phyloP scores from a whole-genome alignment of 305 asterid genomes.

The Solanum hybrid region DNA sequence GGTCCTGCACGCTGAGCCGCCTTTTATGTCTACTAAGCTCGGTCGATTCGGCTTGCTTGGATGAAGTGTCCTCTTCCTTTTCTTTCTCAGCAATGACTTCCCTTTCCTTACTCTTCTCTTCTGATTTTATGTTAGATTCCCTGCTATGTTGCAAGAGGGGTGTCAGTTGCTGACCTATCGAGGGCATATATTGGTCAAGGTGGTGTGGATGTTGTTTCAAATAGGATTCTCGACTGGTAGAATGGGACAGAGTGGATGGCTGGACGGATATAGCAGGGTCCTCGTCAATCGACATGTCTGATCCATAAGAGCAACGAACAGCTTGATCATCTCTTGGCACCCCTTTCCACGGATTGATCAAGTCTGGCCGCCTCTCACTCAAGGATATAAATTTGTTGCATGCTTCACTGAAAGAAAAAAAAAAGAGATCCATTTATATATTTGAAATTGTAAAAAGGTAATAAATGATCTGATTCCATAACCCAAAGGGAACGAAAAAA shows the following conservation, averaged over 20 bases:
- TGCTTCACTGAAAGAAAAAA: conserved; percentile 43
- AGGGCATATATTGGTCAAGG: conserved; percentile 5
- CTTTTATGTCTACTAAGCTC: conserved; percentile 22
- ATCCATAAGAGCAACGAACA: conserved; percentile 61
- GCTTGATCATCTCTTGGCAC: conserved; percentile 32
- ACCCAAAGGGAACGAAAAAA: background rate
- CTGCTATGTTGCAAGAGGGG: conserved; percentile 22
- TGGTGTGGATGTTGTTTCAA: background rate
- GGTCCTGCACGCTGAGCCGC: conserved; percentile 91
- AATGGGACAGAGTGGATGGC: conserved; percentile 10
- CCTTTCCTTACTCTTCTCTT: conserved; percentile 23
- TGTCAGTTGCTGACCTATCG: conserved; percentile 6
- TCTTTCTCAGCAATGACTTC: conserved; percentile 26
- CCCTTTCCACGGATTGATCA: conserved; percentile 47
- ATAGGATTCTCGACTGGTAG: conserved; percentile 5
- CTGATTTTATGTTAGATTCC: conserved; percentile 45
- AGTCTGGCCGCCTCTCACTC: conserved; percentile 49
- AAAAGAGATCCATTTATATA: background rate
- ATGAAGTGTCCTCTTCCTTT: conserved; percentile 30
- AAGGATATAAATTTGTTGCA: conserved; percentile 56
- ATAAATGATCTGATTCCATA: background rate
- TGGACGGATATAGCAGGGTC: conserved; percentile 42
- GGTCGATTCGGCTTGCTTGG: conserved; percentile 32
- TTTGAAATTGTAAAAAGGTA: background rate
- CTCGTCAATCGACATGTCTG: conserved; percentile 80